These are phyloP conservation scores for Trypanosoma platydactyli DNA, from an alignment of 208 protist genomes.

Conservation along the genomic window DNA sequence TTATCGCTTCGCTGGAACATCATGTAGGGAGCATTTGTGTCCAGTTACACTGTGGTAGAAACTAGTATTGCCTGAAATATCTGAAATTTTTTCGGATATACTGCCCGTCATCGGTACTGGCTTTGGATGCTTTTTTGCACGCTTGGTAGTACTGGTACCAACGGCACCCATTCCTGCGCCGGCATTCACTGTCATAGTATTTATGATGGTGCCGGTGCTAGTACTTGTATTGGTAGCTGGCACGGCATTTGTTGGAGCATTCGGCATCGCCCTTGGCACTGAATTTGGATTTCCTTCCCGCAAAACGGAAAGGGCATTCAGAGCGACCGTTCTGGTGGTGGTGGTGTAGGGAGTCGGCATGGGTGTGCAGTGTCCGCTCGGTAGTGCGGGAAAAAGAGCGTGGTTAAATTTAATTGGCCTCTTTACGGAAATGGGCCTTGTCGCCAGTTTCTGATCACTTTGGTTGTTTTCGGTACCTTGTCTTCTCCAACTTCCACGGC, in stretches of 20 bases:
- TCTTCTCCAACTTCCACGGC: constrained; percentile 1
- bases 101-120: background rate
- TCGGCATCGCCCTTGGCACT: constrained; percentile 3
- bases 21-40: constrained; percentile 25
- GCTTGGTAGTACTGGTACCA: constrained; percentile 3
- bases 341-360: background rate
- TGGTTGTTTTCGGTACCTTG: background rate
- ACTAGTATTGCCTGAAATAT: constrained; percentile 1
- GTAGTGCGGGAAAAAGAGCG: constrained; percentile 19
- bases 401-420: constrained; percentile 16
- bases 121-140: constrained; percentile 24
- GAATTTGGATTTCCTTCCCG: constrained; percentile 18
- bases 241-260: constrained; percentile 3
- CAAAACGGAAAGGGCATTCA: constrained; percentile 9
- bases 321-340: constrained; percentile 4
- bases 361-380: constrained; percentile 11
- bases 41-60: constrained; percentile 22
- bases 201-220: background rate
- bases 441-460: background rate
- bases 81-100: background rate
- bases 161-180: background rate
- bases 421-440: constrained; percentile 15
- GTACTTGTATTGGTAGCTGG: background rate
- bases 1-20: constrained; percentile 28
- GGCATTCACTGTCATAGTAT: constrained; percentile 2